Evolutionary conservation across 2,329 filamentous ascomycete genomes (phyloP).

Genomic region (Fusarium agapanthi): DNA sequence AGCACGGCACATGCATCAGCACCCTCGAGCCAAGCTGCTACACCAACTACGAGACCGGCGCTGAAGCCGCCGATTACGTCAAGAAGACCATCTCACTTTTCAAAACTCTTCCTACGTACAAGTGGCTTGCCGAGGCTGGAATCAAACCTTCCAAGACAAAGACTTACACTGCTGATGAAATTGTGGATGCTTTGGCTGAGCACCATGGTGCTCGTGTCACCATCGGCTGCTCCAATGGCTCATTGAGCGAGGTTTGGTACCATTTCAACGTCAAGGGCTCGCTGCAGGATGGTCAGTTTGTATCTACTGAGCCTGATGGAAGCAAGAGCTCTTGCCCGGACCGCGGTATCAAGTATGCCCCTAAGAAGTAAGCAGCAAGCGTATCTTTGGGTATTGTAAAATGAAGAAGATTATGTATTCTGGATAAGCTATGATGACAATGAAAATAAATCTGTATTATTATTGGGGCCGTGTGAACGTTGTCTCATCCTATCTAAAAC

Average conservation of each 20-base stretch:
- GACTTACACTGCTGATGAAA: constrained; percentile 67
- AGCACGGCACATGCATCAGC: constrained; percentile 78
- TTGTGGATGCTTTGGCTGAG: constrained; percentile 66
- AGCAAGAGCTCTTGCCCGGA: constrained; percentile 65
- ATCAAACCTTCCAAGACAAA: constrained; percentile 61
- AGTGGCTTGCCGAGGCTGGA: constrained; percentile 67
- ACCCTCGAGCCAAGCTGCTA: constrained; percentile 77
- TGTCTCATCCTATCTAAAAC: constrained; percentile 16
- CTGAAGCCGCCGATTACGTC: constrained; percentile 77
- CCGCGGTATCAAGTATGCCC: constrained; percentile 43
- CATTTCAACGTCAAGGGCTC: constrained; percentile 70
- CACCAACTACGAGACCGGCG: constrained; percentile 63
- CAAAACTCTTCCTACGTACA: constrained; percentile 71
- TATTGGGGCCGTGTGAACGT: neutral
- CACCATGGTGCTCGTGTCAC: constrained; percentile 64
- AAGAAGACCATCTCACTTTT: constrained; percentile 72
- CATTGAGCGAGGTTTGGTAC: constrained; percentile 66
- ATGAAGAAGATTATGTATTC: neutral
- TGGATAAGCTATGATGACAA: neutral
- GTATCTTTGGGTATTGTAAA: neutral
- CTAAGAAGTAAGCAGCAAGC: constrained; percentile 31
- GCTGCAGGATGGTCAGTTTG: constrained; percentile 68
- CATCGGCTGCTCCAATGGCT: constrained; percentile 61
- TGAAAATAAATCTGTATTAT: neutral
- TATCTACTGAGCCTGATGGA: constrained; percentile 63